Evolutionary conservation across 176 grass and related monocot species (phyloP).

Genomic region (Juncus inflexus): DNA sequence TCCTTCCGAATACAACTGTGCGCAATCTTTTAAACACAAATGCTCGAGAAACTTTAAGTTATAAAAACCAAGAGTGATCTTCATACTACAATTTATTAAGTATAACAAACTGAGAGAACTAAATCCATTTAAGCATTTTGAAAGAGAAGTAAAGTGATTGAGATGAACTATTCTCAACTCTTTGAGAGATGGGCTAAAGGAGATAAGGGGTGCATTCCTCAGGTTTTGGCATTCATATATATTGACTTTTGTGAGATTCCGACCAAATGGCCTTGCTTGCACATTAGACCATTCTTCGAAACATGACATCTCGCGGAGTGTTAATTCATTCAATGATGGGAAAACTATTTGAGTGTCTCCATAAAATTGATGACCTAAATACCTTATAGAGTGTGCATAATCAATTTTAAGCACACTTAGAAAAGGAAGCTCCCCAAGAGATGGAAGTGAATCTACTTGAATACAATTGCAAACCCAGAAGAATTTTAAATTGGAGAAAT

Average conservation of each 20-base stretch:
- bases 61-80: neutral
- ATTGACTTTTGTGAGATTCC: conserved; percentile 2
- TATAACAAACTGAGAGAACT: neutral
- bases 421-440: conserved; percentile 35
- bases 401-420: conserved; percentile 34
- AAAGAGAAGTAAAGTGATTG: neutral
- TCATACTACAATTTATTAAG: neutral
- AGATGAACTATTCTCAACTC: neutral
- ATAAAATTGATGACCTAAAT: conserved; percentile 32
- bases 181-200: conserved; percentile 18
- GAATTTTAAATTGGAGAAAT: conserved; percentile 21
- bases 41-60: neutral
- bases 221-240: neutral
- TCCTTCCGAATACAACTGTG: conserved; percentile 9
- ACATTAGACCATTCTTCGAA: conserved; percentile 11
- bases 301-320: conserved; percentile 25
- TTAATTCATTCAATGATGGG: conserved; percentile 35
- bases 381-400: conserved; percentile 20
- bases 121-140: neutral
- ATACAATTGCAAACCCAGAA: conserved; percentile 30
- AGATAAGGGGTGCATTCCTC: neutral
- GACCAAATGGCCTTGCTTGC: neutral
- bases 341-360: conserved; percentile 24
- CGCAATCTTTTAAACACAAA: neutral
- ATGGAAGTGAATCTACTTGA: conserved; percentile 34